Evolutionary conservation across 1,284 basidiomycete species (phyloP), one percentile per base, ranked within the genome.

Genomic region (Sanghuangporus baumii): DNA sequence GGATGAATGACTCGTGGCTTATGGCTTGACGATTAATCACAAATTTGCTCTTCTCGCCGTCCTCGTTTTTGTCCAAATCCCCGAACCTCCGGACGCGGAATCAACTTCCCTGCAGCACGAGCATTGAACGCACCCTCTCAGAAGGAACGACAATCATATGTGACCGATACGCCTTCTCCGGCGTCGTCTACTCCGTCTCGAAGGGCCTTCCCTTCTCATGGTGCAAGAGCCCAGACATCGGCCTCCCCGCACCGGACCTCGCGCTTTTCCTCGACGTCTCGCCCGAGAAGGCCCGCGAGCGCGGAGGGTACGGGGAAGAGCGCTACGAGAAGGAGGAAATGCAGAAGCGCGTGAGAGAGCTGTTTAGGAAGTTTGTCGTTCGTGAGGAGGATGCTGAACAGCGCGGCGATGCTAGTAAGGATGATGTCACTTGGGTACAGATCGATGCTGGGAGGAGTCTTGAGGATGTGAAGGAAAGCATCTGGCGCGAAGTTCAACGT

Each of bases 131-230:
- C 6, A 76, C 85, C 23, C 80, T 98, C 11, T 74, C 75, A 0
- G 71, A 76, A 0, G 95, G 95, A 0, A 88, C 85, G 6, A 83
- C 84, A 0, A 79, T 99, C 69, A 77, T 99, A 37, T 94, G 93
- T 69, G 96, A 99, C 74, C 85, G 97, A 41, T 99, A 99, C 73
- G 93, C 95, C 0, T 99, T 98, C 74, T 98, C 95, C 1, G 97
- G 96, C 0, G 91, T 96, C 66, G 96, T 95, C 1, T 99, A 98
- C 75, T 93, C 94, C 1, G 85, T 88, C 5, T 87, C 94, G 55
- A 98, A 98, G 74, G 84, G 79, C 54, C 74, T 78, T 57, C 71
- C 75, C 2, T 85, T 83, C 70, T 80, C 84, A 34, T 98, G 93
- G 92, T 97, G 94, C 74, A 81, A 86, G 50, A 77, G 85, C 2